Evolutionary conservation across 345 rosid species (phyloP), one percentile per base, ranked within the genome.

Genomic region (Linum tenue): DNA sequence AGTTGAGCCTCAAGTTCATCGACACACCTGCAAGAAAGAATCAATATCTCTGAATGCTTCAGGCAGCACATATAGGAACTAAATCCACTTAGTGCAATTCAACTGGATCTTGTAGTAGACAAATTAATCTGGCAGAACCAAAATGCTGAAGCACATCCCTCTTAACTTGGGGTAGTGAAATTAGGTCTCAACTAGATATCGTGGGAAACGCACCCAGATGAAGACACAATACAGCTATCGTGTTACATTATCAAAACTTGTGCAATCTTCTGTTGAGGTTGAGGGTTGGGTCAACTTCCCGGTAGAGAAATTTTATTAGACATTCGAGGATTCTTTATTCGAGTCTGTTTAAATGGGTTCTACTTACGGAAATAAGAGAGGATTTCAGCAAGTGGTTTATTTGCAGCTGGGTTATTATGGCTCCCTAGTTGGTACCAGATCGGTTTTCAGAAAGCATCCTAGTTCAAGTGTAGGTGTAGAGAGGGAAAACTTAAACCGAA

Each of bases 1-100:
- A 94, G 76, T 68, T 90, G 99, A 67, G 81, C 73, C 73, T 94
- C 99, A 63, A 94, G 76, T 76, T 91, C 96, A 87, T 94, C 97
- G 55, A 94, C 87, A 66, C 97, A 91, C 79, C 99, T 94, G 82
- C 78, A 84, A 70, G 71, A 67, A 66, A 37, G 66, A 7, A 75
- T 41, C 14, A 63, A 63, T 7, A 57, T 39, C 4, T 35, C 60
- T 57, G 35, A 22, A 17, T 7, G 7, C n/a, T 17, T 17, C 35
- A 16, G n/a, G 12, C 7, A 57, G 60, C 12, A n/a, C 3, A 57
- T 5, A 5, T 1, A 31, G 9, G 48, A 10, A 42, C 9, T 42
- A 42, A 42, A 42, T 42, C 48, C 48, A 42, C 48, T 42, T 42
- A 42, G 48, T 42, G 48, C 48, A 42, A 42, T 42, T 41, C 44